Base-by-base conservation (phyloP, 805 yeast genomes). In the Komagataella pastoris region DNA sequence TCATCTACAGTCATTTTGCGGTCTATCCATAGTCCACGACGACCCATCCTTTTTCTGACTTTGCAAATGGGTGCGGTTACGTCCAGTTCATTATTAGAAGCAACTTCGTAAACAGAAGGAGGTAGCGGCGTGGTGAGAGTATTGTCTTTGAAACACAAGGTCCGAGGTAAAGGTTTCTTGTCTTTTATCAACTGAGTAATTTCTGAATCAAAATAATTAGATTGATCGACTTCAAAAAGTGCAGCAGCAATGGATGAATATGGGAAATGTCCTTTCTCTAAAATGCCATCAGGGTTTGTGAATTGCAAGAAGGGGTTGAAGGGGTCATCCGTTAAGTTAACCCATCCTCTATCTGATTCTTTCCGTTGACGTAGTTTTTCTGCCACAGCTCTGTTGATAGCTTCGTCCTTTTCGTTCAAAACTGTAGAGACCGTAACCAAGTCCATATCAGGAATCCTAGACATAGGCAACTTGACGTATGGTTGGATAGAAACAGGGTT, bases 361-460 rank as follows among this genome's bases (percentile, higher is more conserved):
- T 79, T 79, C 47, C 95, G 72, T 55, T 85, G 83, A 50, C 79
- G 79, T 65, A 91, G 73, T 63, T 88, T 86, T 58, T 88, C 96
- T 55, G 81, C 79, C 49, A 93, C 96, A n/a, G 88, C 95, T 52
- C 81, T 77, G 55, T 82, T 81, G 55, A 90, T 83, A 6, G 87
- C 83, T 52, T 76, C 81, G 54, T 88, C 84, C 66, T 88, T 88
- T 55, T 83, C 90, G 49, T 78, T 73, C 49, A 86, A 68, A 19
- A 88, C 81, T 48, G 80, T 76, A 51, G 85, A 86, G 8, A 89
- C 90, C 5, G 96, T 87, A 21, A 85, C 83, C 54, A 91, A 72
- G 48, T 88, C 95, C 75, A 90, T 76, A 65, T 91, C 97, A 14
- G 98, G 97, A 56, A 91, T 86, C 66, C 88, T 87, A 1, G 96